Conservation (phyloP, 225 moss, liverwort and hornwort genomes). For the Sphagnum tenellum region DNA sequence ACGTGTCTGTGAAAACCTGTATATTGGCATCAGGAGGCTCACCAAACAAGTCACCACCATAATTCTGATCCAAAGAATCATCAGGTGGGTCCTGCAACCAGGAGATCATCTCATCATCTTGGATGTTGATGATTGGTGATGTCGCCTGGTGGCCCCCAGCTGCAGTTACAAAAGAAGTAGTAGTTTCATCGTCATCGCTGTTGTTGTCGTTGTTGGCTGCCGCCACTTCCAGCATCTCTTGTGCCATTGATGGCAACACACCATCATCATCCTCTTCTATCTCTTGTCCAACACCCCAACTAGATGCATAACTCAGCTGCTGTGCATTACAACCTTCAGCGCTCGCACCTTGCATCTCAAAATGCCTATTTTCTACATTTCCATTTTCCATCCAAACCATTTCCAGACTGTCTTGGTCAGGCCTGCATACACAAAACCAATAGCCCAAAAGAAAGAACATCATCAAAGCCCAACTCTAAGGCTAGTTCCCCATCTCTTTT, state of each 20-base stretch:
- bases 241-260: conserved; percentile 55
- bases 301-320: conserved; percentile 31
- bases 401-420: conserved; percentile 34
- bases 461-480: no score
- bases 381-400: conserved; percentile 36
- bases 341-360: conserved; percentile 36
- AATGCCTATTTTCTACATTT: conserved; percentile 16
- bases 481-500: no score
- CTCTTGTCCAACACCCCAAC: conserved; percentile 41
- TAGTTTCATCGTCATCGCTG: conserved; percentile 30
- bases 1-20: conserved; percentile 42
- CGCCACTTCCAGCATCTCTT: conserved; percentile 1
- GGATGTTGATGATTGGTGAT: conserved; percentile 8
- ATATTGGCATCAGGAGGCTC: conserved; percentile 40
- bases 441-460: neutral
- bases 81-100: conserved; percentile 84
- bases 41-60: conserved; percentile 69
- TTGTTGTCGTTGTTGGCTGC: conserved; percentile 22
- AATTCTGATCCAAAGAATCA: conserved; percentile 46
- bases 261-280: conserved; percentile 15
- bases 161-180: conserved; percentile 23
- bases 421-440: conserved; percentile 25
- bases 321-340: conserved; percentile 28
- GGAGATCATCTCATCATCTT: conserved; percentile 71
- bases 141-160: neutral